A percentile compares a stretch with the other conserved stretches of the same genome.
phyloP scores from a whole-genome alignment of 495 filamentous ascomycete genomes.

The Platismatia glauca region DNA sequence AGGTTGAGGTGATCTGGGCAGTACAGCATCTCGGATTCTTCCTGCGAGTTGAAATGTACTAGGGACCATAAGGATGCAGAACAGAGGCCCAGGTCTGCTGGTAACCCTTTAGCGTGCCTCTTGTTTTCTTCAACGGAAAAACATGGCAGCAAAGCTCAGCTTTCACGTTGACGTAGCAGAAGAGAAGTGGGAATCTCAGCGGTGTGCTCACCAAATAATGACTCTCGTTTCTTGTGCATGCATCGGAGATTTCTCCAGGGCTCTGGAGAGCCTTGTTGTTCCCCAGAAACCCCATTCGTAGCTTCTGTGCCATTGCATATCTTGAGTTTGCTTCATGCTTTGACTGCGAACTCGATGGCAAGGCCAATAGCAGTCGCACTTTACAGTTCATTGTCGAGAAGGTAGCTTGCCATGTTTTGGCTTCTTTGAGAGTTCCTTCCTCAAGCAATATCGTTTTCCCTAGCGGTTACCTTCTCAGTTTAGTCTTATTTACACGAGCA shows the following conservation, averaged over 20 bases:
- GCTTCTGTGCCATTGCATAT: neutral
- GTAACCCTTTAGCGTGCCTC: neutral
- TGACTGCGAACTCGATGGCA: neutral
- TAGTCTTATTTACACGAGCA: conserved; percentile 23
- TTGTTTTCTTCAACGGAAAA: neutral
- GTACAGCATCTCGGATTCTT: neutral
- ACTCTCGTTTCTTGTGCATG: conserved; percentile 4
- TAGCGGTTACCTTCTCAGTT: conserved; percentile 16
- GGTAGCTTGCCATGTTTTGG: neutral
- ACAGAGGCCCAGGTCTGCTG: neutral
- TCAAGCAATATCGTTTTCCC: conserved; percentile 17
- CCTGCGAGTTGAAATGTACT: neutral
- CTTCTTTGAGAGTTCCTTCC: conserved; percentile 12
- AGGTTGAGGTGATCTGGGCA: neutral
- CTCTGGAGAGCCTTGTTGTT: too few species aligned
- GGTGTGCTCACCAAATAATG: neutral
- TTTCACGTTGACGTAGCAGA: neutral
- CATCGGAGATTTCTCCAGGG: conserved; percentile 8
- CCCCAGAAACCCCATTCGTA: neutral
- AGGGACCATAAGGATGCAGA: neutral
- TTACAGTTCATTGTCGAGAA: neutral
- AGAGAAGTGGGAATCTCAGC: neutral
- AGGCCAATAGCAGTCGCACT: neutral
- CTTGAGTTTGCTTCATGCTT: neutral
- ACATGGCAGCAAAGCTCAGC: neutral